Conservation (phyloP, 2,329 filamentous ascomycete species). For the Fusarium chuoi region DNA sequence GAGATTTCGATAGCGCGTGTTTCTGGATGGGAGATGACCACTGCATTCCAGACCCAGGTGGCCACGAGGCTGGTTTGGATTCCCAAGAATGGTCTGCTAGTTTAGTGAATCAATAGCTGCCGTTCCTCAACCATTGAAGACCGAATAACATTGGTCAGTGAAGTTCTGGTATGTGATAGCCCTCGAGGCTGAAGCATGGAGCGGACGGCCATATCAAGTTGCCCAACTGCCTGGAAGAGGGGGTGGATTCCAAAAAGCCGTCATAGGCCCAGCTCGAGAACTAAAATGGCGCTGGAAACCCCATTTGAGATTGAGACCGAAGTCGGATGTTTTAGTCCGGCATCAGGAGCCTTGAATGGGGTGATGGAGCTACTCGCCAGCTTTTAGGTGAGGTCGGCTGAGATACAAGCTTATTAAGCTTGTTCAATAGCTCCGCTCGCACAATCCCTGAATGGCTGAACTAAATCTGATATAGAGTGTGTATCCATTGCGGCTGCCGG, state of each 20-base stretch:
- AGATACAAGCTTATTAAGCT: not conserved
- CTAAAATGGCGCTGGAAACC: not conserved
- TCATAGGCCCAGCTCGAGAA: rapidly evolving
- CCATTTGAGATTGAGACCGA: not conserved
- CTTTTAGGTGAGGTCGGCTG: no score
- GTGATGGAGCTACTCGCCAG: not conserved
- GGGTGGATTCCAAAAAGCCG: rapidly evolving
- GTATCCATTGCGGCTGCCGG: no score
- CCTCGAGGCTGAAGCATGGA: not conserved
- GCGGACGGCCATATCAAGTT: not conserved
- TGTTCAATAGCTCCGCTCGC: not conserved
- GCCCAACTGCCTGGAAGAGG: no score
- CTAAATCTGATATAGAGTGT: rapidly evolving
- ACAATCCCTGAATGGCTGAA: rapidly evolving
- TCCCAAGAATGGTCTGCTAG: not conserved
- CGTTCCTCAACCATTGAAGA: not conserved
- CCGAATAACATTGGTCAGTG: not conserved
- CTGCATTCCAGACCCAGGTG: not conserved
- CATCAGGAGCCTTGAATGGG: no score
- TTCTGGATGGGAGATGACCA: not conserved
- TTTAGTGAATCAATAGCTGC: not conserved
- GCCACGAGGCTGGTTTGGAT: not conserved
- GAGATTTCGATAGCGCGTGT: not conserved
- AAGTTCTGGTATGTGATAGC: not conserved
- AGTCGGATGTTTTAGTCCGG: not conserved